Percentiles rank a stretch among this genome's conserved stretches.
Conservation (phyloP, 1,139 yeast species). For the Lodderomyces jiufengensis region DNA sequence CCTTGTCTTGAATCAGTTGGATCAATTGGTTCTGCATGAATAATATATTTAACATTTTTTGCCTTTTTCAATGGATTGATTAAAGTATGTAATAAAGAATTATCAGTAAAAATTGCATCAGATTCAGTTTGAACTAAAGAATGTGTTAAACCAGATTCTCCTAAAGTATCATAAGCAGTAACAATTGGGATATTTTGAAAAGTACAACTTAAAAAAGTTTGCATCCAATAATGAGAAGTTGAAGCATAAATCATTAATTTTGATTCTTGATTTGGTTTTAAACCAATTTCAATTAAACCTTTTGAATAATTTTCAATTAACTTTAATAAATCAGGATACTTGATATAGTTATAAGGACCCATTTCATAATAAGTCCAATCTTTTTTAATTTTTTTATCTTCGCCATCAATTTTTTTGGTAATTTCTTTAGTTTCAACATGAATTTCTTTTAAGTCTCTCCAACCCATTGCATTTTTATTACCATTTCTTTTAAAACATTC, state of each 20-base stretch:
- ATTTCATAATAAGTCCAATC: slow-evolving; percentile 85
- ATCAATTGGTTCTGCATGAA: slow-evolving; percentile 65
- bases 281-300: slow-evolving; percentile 75
- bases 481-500: slow-evolving; percentile 64
- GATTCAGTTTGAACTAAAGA: slow-evolving; percentile 81
- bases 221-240: slow-evolving; percentile 88
- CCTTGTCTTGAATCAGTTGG: slow-evolving; percentile 59
- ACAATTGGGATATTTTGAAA: slow-evolving; percentile 82
- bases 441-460: slow-evolving; percentile 71
- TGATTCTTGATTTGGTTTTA: slow-evolving; percentile 58
- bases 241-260: slow-evolving; percentile 81
- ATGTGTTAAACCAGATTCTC: slow-evolving; percentile 86
- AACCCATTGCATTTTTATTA: slow-evolving; percentile 60
- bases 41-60: slow-evolving; percentile 57
- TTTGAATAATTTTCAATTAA: slow-evolving; percentile 58
- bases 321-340: slow-evolving; percentile 54
- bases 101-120: slow-evolving; percentile 78
- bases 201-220: slow-evolving; percentile 73
- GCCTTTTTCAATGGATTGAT: slow-evolving; percentile 71
- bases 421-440: slow-evolving; percentile 75
- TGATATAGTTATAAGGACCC: slow-evolving; percentile 64
- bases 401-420: slow-evolving; percentile 75
- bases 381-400: slow-evolving; percentile 67
- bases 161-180: slow-evolving; percentile 96
- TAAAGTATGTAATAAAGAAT: slow-evolving; percentile 61